These are phyloP conservation scores for Aspergillus bridgeri DNA, from an alignment of 495 filamentous ascomycete genomes.

Conservation along the genomic window DNA sequence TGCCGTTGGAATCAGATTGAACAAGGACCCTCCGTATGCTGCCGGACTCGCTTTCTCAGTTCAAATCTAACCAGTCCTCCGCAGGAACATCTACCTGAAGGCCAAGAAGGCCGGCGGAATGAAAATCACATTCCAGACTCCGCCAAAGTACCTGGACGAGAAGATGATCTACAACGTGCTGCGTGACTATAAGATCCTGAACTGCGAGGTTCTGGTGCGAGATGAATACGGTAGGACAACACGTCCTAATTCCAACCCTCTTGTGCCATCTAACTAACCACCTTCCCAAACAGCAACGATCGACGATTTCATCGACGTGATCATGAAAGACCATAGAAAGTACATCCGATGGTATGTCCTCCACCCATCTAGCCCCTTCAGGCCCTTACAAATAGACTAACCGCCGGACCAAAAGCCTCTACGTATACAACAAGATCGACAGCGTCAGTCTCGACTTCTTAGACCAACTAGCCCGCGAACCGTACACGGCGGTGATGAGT, in stretches of 20 bases:
- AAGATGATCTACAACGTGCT: conserved; percentile 97
- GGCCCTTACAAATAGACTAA: conserved; percentile 5
- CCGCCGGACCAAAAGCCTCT: conserved; percentile 56
- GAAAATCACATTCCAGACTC: conserved; percentile 93
- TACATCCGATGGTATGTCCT: conserved; percentile 74
- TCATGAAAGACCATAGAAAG: conserved; percentile 98
- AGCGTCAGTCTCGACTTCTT: conserved; percentile 90
- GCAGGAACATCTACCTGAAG: conserved; percentile 97
- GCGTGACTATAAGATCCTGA: conserved; percentile 97
- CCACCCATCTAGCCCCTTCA: neutral
- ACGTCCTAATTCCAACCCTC: neutral
- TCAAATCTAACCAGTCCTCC: conserved; percentile 13
- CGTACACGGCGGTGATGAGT: conserved; percentile 93
- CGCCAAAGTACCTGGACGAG: conserved; percentile 89
- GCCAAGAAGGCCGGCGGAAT: conserved; percentile 94
- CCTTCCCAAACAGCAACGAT: conserved; percentile 66
- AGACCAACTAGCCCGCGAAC: conserved; percentile 86
- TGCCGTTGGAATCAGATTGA: conserved; percentile 92
- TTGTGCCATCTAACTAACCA: conserved; percentile 4
- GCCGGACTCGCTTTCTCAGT: neutral
- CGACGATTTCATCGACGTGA: conserved; percentile 98
- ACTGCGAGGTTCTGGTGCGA: conserved; percentile 92
- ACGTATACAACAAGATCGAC: conserved; percentile 99
- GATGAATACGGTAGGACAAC: conserved; percentile 71
- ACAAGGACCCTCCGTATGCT: conserved; percentile 82